phyloP scores from a whole-genome alignment of 2,329 filamentous ascomycete species.

The Colletotrichum sidae region DNA sequence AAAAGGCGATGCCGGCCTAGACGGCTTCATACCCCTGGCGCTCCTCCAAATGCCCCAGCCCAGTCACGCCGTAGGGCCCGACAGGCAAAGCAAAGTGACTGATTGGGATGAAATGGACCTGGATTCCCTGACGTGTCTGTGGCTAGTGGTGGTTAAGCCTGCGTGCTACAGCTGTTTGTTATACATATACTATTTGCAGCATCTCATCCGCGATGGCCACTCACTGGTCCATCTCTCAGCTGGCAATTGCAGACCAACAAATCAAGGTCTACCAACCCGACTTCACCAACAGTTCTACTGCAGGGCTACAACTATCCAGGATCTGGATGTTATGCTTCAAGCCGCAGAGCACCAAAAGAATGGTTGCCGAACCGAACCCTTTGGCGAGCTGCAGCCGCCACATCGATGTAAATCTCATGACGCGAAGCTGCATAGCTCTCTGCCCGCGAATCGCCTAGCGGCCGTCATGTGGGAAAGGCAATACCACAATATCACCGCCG shows the following conservation, averaged over 20 bases:
- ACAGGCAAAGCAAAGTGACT: constrained; percentile 7
- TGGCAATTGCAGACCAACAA: constrained; percentile 22
- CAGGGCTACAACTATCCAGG: not conserved
- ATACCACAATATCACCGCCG: not conserved
- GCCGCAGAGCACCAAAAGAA: not conserved
- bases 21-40: constrained; percentile 14
- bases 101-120: constrained; percentile 1
- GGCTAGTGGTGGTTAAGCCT: constrained; percentile 1
- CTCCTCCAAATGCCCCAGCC: constrained; percentile 11
- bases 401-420: constrained; percentile 10
- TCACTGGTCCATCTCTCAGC: constrained; percentile 11
- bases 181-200: not conserved
- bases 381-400: constrained; percentile 21
- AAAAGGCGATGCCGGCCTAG: constrained; percentile 1
- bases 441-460: constrained; percentile 6
- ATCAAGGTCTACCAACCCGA: not conserved
- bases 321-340: not conserved
- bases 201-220: constrained; percentile 17
- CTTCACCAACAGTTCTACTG: not conserved
- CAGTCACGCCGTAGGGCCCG: constrained; percentile 10
- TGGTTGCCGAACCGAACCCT: not conserved
- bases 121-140: constrained; percentile 16
- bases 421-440: constrained; percentile 26
- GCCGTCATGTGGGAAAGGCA: constrained; percentile 8
- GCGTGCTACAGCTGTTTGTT: too few relatives aligned